A percentile compares a stretch with the other conserved stretches of the same genome.
Conservation (phyloP, 1,284 basidiomycete genomes). For the Schizophyllum amplum region DNA sequence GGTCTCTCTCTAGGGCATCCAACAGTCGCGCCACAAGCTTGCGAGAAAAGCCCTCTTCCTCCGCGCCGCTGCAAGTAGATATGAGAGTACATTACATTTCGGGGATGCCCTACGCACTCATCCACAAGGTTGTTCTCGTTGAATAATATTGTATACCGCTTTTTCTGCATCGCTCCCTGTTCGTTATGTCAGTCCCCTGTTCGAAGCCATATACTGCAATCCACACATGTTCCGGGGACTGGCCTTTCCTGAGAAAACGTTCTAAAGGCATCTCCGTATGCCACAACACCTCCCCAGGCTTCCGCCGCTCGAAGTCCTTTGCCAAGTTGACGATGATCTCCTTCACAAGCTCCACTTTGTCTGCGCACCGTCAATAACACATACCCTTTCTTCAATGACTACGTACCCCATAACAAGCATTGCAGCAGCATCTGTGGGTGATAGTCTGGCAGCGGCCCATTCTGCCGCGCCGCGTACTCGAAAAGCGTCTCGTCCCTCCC, state of each 20-base stretch:
- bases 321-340: slow-evolving; percentile 67
- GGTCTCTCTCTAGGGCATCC: slow-evolving; percentile 51
- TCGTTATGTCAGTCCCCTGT: background rate
- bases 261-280: slow-evolving; percentile 44
- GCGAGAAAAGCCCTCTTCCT: slow-evolving; percentile 59
- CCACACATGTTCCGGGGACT: slow-evolving; percentile 16
- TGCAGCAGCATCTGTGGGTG: slow-evolving; percentile 91
- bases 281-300: slow-evolving; percentile 16
- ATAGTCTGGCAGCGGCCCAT: slow-evolving; percentile 82
- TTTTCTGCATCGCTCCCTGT: slow-evolving; percentile 20
- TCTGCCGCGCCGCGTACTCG: slow-evolving; percentile 72
- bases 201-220: slow-evolving; percentile 3
- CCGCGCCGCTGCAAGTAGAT: slow-evolving; percentile 27
- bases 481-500: slow-evolving; percentile 47
- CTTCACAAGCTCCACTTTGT: slow-evolving; percentile 79
- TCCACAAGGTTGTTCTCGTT: slow-evolving; percentile 26
- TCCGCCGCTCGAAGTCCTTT: slow-evolving; percentile 23
- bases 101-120: slow-evolving; percentile 28
- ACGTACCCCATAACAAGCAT: slow-evolving; percentile 81
- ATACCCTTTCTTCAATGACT: no score
- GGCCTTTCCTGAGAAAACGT: slow-evolving; percentile 34
- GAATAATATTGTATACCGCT: slow-evolving; percentile 40
- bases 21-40: slow-evolving; percentile 55
- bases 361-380: no score
- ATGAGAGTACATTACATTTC: slow-evolving; percentile 13